Conservation (phyloP, 306 rosid genomes). For the Dalbergia cochinchinensis region DNA sequence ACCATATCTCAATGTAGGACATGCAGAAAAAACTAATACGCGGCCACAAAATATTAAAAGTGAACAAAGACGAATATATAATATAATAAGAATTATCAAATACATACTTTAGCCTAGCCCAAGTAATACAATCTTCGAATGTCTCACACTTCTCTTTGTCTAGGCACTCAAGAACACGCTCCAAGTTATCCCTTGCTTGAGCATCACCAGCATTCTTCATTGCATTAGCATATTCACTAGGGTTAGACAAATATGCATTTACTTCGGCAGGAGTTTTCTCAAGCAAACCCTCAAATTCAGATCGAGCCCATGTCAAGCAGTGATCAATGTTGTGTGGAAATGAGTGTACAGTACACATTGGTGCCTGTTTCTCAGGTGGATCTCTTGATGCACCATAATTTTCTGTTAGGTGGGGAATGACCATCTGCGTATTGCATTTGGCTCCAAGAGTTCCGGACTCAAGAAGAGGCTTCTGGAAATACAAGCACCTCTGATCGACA, state of each 20-base stretch:
- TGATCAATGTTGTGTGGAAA: conserved; percentile 98
- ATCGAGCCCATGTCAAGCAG: conserved; percentile 99
- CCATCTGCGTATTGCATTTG: conserved; percentile 99
- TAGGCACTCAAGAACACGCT: conserved; percentile 91
- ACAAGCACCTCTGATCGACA: conserved; percentile 95
- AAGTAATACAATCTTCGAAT: conserved; percentile 84
- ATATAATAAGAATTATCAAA: not conserved
- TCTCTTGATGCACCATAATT: conserved; percentile 99
- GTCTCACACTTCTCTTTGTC: conserved; percentile 83
- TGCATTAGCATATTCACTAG: conserved; percentile 71
- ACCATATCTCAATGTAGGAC: not conserved
- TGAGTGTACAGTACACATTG: conserved; percentile 99
- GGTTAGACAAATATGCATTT: conserved; percentile 81
- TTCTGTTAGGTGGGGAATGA: conserved; percentile 95
- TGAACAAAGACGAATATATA: not conserved
- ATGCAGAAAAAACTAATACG: conserved; percentile 9
- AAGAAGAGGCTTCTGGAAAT: conserved; percentile 97
- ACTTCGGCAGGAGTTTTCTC: conserved; percentile 99
- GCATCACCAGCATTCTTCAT: conserved; percentile 97
- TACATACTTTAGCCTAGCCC: conserved; percentile 92
- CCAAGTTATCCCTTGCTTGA: conserved; percentile 96
- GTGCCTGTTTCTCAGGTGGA: conserved; percentile 99
- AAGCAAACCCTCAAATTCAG: conserved; percentile 97
- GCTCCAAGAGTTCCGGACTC: conserved; percentile 99
- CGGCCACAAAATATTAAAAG: conserved; percentile 15